These are phyloP conservation scores for Isoetes taiwanensis DNA, from an alignment of 75 land plant species.

Conservation along the genomic window DNA sequence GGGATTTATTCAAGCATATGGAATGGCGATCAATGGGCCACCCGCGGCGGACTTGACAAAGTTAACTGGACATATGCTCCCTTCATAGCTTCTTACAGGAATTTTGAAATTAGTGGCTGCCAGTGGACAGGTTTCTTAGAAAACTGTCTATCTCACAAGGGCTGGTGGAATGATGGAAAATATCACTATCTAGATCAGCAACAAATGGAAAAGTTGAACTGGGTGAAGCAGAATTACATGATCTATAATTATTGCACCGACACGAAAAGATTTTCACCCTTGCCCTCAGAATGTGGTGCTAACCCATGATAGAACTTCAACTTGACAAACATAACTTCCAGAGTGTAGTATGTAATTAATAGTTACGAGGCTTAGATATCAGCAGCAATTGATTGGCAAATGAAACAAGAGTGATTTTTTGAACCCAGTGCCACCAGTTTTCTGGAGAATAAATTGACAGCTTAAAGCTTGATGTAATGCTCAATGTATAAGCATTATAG, in stretches of 20 bases:
- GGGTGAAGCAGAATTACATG: conserved; percentile 38
- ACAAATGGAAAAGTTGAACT: conserved; percentile 20
- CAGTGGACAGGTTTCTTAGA: conserved; percentile 7
- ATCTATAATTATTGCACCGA: conserved; percentile 52
- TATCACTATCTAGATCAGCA: not conserved
- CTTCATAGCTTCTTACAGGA: conserved; percentile 12
- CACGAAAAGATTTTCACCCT: conserved; percentile 19
- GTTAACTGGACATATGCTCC: conserved; percentile 20
- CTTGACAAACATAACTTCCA: too few species aligned
- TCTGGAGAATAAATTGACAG: too few species aligned
- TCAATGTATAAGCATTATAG: too few species aligned
- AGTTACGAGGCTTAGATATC: too few species aligned
- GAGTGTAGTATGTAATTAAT: too few species aligned
- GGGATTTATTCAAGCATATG: conserved; percentile 16
- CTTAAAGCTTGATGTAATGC: too few species aligned
- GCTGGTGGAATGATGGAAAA: conserved; percentile 11
- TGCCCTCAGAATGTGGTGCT: conserved; percentile 20
- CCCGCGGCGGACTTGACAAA: conserved; percentile 13
- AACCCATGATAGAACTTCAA: too few species aligned
- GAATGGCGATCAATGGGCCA: conserved; percentile 18
- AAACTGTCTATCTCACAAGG: too few species aligned
- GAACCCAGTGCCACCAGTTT: too few species aligned
- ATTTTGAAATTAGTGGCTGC: conserved; percentile 13
- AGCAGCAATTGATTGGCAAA: too few species aligned
- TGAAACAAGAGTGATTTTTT: too few species aligned